Conservation (phyloP, 2,329 filamentous ascomycete species). For the Didymella glomerata region DNA sequence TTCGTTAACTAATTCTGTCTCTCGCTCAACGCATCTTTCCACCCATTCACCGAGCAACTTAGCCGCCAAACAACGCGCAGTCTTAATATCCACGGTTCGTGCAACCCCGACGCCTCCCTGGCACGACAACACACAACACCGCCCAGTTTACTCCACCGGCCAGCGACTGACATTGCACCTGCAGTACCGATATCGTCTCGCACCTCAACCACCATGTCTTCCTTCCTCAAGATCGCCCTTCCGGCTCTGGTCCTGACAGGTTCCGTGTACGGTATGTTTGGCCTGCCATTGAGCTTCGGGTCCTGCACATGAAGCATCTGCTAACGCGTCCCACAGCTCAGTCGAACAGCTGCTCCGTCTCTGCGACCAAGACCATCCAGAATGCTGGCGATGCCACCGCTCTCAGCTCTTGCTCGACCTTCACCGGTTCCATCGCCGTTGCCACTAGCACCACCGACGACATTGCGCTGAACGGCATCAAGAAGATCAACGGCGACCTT, state of each 20-base stretch:
- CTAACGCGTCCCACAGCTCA: constrained; percentile 40
- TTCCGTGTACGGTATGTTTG: constrained; percentile 59
- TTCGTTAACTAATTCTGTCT: constrained; percentile 50
- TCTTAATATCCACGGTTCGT: constrained; percentile 50
- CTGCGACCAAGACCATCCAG: constrained; percentile 66
- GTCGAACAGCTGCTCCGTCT: constrained; percentile 48
- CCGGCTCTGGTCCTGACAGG: constrained; percentile 64
- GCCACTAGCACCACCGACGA: constrained; percentile 62
- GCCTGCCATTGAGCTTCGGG: neutral
- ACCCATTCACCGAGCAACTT: constrained; percentile 38
- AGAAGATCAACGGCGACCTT: constrained; percentile 67
- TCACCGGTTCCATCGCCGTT: constrained; percentile 74
- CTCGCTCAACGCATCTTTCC: constrained; percentile 50
- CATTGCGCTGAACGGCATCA: constrained; percentile 70
- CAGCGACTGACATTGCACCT: constrained; percentile 16
- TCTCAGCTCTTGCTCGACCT: constrained; percentile 71
- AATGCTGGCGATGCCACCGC: constrained; percentile 66
- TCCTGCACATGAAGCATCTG: constrained; percentile 1
- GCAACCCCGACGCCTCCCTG: constrained; percentile 20
- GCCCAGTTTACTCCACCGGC: constrained; percentile 8
- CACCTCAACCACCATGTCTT: constrained; percentile 55
- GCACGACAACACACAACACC: constrained; percentile 18
- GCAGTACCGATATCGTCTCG: constrained; percentile 36
- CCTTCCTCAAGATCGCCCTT: constrained; percentile 64
- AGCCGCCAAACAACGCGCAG: constrained; percentile 41